Conservation (phyloP, 2,329 filamentous ascomycete species). For the Hirsutella minnesotensis region DNA sequence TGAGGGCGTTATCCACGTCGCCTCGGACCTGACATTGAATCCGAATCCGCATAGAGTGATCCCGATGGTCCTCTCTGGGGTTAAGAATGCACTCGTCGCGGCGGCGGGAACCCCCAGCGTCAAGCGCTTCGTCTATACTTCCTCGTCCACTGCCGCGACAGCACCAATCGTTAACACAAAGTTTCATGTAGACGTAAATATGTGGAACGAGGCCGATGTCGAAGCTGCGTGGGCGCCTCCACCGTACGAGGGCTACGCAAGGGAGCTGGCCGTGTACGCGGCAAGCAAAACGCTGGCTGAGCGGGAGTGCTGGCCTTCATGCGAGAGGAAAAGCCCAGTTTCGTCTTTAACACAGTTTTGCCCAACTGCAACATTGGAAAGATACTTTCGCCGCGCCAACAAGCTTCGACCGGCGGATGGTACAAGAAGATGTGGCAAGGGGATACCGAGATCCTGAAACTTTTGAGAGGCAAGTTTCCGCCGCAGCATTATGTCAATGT, state of each 20-base stretch:
- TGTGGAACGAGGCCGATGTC: constrained; percentile 21
- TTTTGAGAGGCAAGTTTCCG: background rate
- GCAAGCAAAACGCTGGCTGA: constrained; percentile 24
- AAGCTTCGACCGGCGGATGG: background rate
- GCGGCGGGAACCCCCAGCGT: constrained; percentile 18
- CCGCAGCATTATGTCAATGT: constrained; percentile 10
- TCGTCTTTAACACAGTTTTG: constrained; percentile 14
- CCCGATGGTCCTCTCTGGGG: constrained; percentile 14
- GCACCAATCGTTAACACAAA: constrained; percentile 8
- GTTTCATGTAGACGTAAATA: constrained; percentile 9
- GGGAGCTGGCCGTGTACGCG: constrained; percentile 14
- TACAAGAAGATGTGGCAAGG: constrained; percentile 1
- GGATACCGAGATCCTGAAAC: background rate
- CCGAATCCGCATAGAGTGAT: constrained; percentile 24
- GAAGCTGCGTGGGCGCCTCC: constrained; percentile 19
- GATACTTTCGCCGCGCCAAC: background rate
- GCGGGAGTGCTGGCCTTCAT: constrained; percentile 21
- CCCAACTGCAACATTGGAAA: constrained; percentile 7
- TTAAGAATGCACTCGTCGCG: constrained; percentile 16
- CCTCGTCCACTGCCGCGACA: constrained; percentile 16
- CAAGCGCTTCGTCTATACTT: constrained; percentile 26
- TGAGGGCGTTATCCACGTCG: constrained; percentile 7
- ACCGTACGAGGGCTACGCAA: constrained; percentile 10
- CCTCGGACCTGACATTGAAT: constrained; percentile 17
- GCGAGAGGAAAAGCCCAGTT: constrained; percentile 16